A percentile compares a stretch with the other conserved stretches of the same genome.
These are phyloP conservation scores for Trametes hirsuta DNA, from an alignment of 1,284 basidiomycete genomes.

Conservation along the genomic window DNA sequence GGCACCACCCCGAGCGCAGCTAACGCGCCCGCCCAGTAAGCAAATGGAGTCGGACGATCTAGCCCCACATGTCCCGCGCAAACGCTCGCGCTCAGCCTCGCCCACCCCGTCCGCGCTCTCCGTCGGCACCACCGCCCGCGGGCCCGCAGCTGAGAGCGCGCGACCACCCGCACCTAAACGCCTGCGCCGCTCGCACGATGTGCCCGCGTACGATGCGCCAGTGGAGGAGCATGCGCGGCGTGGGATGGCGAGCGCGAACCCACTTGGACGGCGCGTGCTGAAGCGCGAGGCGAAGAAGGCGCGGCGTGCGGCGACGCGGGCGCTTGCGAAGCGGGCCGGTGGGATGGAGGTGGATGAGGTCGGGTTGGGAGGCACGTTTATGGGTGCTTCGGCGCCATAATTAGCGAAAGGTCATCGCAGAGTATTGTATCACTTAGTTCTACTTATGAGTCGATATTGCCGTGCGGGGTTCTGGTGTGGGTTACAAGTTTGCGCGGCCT, in stretches of 20 bases:
- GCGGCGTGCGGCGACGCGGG: conserved; percentile 46
- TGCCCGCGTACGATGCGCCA: conserved; percentile 52
- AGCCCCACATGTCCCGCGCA: conserved; percentile 40
- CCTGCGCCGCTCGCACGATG: conserved; percentile 52
- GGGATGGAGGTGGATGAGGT: conserved; percentile 42
- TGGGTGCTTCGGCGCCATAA: conserved; percentile 7
- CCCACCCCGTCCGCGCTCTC: conserved; percentile 13
- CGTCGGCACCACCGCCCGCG: not conserved
- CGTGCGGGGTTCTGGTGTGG: too few species aligned
- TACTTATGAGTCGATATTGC: too few species aligned
- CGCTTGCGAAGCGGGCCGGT: conserved; percentile 19
- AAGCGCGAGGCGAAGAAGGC: conserved; percentile 66
- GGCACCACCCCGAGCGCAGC: not conserved
- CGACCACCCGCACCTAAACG: conserved; percentile 57
- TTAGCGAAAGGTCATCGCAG: not conserved
- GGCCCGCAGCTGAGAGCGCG: conserved; percentile 2
- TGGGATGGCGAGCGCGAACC: conserved; percentile 55
- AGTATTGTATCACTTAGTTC: not conserved
- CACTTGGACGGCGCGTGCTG: conserved; percentile 55
- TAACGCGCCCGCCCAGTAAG: conserved; percentile 20
- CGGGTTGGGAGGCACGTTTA: conserved; percentile 32
- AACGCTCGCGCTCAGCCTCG: conserved; percentile 40
- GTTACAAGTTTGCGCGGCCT: too few species aligned
- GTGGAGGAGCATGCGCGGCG: conserved; percentile 41
- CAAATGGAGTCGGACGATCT: conserved; percentile 51